Evolutionary conservation across 1,139 yeast species (phyloP).

Genomic region (Waltiozyma solani): DNA sequence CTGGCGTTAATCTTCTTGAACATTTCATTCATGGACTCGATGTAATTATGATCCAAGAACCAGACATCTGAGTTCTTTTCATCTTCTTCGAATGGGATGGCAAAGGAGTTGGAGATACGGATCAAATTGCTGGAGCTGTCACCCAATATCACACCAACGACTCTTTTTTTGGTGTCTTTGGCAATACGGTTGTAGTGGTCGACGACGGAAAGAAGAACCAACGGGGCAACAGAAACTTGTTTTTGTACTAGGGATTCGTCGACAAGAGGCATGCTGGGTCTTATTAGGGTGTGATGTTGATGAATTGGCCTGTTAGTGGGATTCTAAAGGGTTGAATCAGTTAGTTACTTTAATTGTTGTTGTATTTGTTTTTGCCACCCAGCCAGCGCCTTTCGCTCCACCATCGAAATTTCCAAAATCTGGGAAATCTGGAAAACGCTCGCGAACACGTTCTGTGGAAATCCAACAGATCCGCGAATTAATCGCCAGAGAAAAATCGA

Average conservation of each 20-base stretch:
- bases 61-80: constrained; percentile 89
- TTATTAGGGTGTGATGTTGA: not conserved
- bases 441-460: no score
- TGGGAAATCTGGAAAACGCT: no score
- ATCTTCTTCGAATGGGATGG: constrained; percentile 95
- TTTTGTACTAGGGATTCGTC: constrained; percentile 29
- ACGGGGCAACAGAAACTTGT: constrained; percentile 87
- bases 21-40: constrained; percentile 97
- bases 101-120: constrained; percentile 69
- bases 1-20: constrained; percentile 94
- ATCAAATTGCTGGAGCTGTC: constrained; percentile 51
- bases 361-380: not conserved
- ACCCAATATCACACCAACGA: constrained; percentile 90
- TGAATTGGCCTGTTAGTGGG: not conserved
- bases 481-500: no score
- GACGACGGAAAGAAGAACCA: constrained; percentile 86
- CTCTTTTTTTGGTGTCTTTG: constrained; percentile 64
- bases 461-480: no score
- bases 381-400: no score
- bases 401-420: no score
- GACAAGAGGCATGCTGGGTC: constrained; percentile 5
- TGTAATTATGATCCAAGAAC: constrained; percentile 95
- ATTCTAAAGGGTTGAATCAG: no score
- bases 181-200: constrained; percentile 91
- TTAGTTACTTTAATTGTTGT: no score